Evolutionary conservation across 352 stramenopile species (phyloP).

Genomic region (Pythium oligandrum): DNA sequence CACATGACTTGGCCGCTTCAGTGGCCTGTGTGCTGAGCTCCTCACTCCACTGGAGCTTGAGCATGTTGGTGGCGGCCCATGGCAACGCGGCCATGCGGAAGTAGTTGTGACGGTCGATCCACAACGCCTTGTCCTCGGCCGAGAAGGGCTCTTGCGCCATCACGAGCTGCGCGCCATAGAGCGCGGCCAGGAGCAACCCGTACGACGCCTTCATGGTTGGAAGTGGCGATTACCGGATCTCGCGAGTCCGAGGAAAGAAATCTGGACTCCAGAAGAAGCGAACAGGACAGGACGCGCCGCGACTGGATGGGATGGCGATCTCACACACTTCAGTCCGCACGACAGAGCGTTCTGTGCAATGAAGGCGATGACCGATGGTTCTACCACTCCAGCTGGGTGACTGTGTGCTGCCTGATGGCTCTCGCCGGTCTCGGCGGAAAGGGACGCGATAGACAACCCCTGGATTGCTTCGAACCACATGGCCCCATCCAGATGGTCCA

Average conservation of each 20-base stretch:
- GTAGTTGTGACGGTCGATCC: constrained; percentile 75
- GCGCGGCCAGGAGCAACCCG: not conserved
- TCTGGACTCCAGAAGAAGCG: too few relatives aligned
- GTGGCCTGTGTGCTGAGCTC: constrained; percentile 36
- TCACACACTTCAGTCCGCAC: too few relatives aligned
- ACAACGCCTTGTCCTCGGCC: constrained; percentile 45
- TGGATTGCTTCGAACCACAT: too few relatives aligned
- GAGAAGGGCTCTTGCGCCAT: constrained; percentile 3
- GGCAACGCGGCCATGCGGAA: constrained; percentile 71
- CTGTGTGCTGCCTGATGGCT: too few relatives aligned
- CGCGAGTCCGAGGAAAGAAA: not conserved
- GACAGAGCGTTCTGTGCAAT: too few relatives aligned
- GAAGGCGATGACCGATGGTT: too few relatives aligned
- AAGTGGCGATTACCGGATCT: constrained; percentile 1
- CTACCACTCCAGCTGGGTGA: too few relatives aligned
- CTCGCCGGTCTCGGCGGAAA: too few relatives aligned
- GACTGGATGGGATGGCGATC: too few relatives aligned
- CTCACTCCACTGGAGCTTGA: constrained; percentile 54
- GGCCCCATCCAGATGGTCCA: too few relatives aligned
- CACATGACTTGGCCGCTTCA: constrained; percentile 33
- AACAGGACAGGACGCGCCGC: too few relatives aligned
- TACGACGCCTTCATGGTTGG: constrained; percentile 3
- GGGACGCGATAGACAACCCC: too few relatives aligned
- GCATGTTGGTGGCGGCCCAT: constrained; percentile 61
- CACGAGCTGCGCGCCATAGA: not conserved